Percentiles rank a stretch among this genome's conserved stretches.
phyloP scores from a whole-genome alignment of 768 basidiomycete genomes.

The Exidia glandulosa region DNA sequence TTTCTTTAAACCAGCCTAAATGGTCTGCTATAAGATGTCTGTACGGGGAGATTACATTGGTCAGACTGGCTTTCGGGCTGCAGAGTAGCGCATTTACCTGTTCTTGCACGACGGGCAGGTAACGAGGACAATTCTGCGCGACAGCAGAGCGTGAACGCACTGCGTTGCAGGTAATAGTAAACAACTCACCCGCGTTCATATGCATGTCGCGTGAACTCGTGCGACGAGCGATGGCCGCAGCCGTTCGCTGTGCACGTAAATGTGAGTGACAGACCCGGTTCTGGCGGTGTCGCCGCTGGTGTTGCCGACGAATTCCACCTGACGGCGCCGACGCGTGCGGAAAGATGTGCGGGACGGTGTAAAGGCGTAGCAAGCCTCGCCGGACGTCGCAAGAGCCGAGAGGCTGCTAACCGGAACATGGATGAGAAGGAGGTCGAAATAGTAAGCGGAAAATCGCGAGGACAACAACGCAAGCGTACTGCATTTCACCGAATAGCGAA shows the following conservation, averaged over 20 bases:
- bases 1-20: slow-evolving; percentile 83
- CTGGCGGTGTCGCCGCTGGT: slow-evolving; percentile 10
- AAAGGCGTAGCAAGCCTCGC: too few relatives aligned
- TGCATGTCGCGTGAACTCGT: slow-evolving; percentile 73
- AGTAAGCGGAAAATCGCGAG: too few relatives aligned
- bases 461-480: too few relatives aligned
- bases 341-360: too few relatives aligned
- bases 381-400: too few relatives aligned
- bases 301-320: not conserved
- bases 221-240: slow-evolving; percentile 73
- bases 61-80: not conserved
- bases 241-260: slow-evolving; percentile 76
- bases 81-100: slow-evolving; percentile 39
- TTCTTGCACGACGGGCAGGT: slow-evolving; percentile 88
- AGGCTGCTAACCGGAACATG: too few relatives aligned
- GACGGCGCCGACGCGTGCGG: too few relatives aligned
- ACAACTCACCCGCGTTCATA: slow-evolving; percentile 55
- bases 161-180: not conserved
- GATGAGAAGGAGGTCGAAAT: too few relatives aligned
- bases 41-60: not conserved
- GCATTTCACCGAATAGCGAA: too few relatives aligned
- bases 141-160: not conserved
- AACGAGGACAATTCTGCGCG: slow-evolving; percentile 56
- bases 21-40: slow-evolving; percentile 86
- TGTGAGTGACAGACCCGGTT: slow-evolving; percentile 61